phyloP scores from a whole-genome alignment of 148 eudicot species.

The Polygonum aviculare region DNA sequence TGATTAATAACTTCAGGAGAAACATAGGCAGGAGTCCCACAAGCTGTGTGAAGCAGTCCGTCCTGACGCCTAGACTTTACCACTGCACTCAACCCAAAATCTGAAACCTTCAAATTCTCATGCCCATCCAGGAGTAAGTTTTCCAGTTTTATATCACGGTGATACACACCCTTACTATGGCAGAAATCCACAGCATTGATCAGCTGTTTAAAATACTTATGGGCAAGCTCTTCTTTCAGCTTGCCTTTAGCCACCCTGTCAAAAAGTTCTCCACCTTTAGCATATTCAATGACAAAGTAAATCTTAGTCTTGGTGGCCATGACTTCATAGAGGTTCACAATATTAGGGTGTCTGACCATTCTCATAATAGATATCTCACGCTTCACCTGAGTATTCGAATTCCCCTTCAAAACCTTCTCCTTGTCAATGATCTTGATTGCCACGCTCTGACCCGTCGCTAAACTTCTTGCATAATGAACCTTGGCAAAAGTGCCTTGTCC shows the following conservation, averaged over 20 bases:
- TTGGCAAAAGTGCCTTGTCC: conserved; percentile 82
- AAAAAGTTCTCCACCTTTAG: conserved; percentile 82
- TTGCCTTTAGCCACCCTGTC: conserved; percentile 55
- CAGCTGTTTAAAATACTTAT: conserved; percentile 58
- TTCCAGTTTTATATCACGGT: conserved; percentile 23
- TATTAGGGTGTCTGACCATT: conserved; percentile 51
- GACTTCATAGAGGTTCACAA: conserved; percentile 67
- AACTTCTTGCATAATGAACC: conserved; percentile 60
- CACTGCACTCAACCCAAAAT: conserved; percentile 27
- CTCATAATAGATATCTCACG: conserved; percentile 67
- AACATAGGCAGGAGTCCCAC: conserved; percentile 26
- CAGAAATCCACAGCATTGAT: conserved; percentile 58
- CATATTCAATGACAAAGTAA: conserved; percentile 65
- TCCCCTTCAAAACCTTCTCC: conserved; percentile 45
- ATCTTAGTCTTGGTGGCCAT: conserved; percentile 75
- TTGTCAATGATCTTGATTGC: conserved; percentile 74
- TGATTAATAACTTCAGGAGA: conserved; percentile 22
- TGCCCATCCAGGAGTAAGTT: conserved; percentile 22
- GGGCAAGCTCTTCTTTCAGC: conserved; percentile 60
- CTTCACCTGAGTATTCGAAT: conserved; percentile 54
- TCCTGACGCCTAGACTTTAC: conserved; percentile 19
- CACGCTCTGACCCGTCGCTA: conserved; percentile 50
- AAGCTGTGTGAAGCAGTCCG: conserved; percentile 26
- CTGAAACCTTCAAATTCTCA: conserved; percentile 23
- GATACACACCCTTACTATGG: conserved; percentile 27